Conservation (phyloP, 2,329 filamentous ascomycete species). For the Botrytis deweyae region DNA sequence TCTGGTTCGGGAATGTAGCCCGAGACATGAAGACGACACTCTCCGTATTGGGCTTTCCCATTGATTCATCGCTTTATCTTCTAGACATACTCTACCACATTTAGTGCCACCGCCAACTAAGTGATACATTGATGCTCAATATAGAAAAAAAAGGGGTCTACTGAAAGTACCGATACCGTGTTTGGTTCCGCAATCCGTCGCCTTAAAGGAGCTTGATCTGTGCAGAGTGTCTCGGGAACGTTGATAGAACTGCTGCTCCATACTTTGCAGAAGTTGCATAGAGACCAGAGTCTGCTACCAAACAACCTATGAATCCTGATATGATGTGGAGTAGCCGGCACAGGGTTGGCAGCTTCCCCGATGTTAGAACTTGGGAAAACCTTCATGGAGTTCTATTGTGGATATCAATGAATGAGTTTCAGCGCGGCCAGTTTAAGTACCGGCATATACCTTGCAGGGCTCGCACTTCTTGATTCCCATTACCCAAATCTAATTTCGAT, state of each 20-base stretch:
- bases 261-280: background rate
- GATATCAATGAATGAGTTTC: background rate
- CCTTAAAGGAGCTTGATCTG: background rate
- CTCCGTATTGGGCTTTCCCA: background rate
- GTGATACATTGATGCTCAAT: background rate
- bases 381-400: constrained; percentile 7
- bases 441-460: constrained; percentile 16
- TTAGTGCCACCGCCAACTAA: background rate
- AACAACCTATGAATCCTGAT: background rate
- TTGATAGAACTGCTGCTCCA: background rate
- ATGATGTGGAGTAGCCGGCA: constrained; percentile 1
- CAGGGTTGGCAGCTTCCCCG: background rate
- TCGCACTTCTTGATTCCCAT: constrained; percentile 13
- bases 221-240: constrained; percentile 4
- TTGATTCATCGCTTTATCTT: background rate
- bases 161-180: constrained; percentile 8
- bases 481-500: constrained; percentile 16
- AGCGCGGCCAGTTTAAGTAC: background rate
- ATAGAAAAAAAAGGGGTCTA: background rate
- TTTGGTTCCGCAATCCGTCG: background rate
- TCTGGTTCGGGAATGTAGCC: background rate
- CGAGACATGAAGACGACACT: constrained; percentile 10
- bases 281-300: background rate
- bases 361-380: background rate
- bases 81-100: background rate